Base-by-base conservation (phyloP, 2,329 filamentous ascomycete genomes). In the Colletotrichum sp. region DNA sequence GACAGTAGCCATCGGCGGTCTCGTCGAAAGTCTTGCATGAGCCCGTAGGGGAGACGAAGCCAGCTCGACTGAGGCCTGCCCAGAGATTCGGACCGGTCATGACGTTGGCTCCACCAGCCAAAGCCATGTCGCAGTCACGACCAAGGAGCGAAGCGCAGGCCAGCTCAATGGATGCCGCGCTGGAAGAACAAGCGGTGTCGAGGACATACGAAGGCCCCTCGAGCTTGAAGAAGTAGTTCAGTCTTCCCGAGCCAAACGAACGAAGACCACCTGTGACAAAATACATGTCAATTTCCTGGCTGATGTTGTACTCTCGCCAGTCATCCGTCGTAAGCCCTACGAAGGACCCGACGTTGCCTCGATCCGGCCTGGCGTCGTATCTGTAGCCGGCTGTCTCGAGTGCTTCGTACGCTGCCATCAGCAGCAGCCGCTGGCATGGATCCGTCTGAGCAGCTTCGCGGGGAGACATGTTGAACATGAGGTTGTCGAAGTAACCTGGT, bases 401-500 rank as follows among this genome's bases (percentile, higher is more conserved):
- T 3, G 92, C 92, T 79, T 93, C 92, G 78, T 93, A 93, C 0
- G 91, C 91, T 16, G 91, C 92, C 27, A 91, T 88, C 7, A 94
- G 84, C 5, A 91, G 90, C 32, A 93, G 84, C 79, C 92, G 88
- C 80, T 92, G 92, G 85, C 92, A 92, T 2, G 92, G 92, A 81
- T 94, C 92, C 8, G 91, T 92, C 78, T 74, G 13, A 30, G 90
- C 89, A 13, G 94, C 94, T 84, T 96, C 95, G 76, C 93, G 90
- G 2, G 95, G 94, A 44, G 94, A 96, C 89, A 96, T 96, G 83
- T 95, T 95, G 89, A 96, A 96, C 87, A 96, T 96, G 1, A 91
- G 88, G 2, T 93, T 91, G 80, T 96, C 95, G 79, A 96, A 96
- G 13, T 93, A 86, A 62, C 93, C 93, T 0, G 94, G 93, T 68